These are phyloP conservation scores for Colletotrichum melonis DNA, from an alignment of 2,329 filamentous ascomycete genomes.

Conservation along the genomic window DNA sequence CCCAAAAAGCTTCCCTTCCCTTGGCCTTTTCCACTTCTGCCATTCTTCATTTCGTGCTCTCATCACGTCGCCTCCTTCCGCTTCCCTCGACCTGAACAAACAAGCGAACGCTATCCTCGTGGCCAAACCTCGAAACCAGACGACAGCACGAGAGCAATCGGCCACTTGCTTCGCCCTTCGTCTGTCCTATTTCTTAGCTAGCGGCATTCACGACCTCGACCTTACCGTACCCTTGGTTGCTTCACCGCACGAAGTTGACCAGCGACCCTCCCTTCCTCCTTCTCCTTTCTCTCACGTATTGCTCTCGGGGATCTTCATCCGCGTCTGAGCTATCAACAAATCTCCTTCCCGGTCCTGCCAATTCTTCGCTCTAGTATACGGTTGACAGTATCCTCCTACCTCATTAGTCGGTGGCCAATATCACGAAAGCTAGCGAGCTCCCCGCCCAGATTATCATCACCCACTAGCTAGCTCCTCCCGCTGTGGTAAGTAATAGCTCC, in stretches of 20 bases:
- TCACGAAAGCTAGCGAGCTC: slow-evolving; percentile 17
- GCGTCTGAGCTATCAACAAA: neutral
- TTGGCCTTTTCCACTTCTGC: slow-evolving; percentile 30
- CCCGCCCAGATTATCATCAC: slow-evolving; percentile 12
- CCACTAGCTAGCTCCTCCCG: slow-evolving; percentile 25
- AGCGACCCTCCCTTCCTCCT: slow-evolving; percentile 5
- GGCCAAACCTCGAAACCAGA: slow-evolving; percentile 26
- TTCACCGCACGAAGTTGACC: slow-evolving; percentile 20
- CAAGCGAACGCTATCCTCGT: slow-evolving; percentile 21
- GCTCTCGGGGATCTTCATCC: slow-evolving; percentile 14
- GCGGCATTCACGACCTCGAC: slow-evolving; percentile 5
- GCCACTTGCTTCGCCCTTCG: slow-evolving; percentile 20
- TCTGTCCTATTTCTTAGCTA: slow-evolving; percentile 23
- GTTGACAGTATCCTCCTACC: neutral
- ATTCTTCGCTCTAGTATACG: neutral
- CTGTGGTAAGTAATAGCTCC: slow-evolving; percentile 25
- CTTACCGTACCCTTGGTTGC: neutral
- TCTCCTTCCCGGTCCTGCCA: neutral
- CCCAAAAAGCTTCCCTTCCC: slow-evolving; percentile 37
- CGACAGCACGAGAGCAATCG: slow-evolving; percentile 20
- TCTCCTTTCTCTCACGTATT: neutral
- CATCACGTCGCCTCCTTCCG: slow-evolving; percentile 16
- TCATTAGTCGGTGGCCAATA: slow-evolving; percentile 6
- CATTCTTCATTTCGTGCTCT: slow-evolving; percentile 22
- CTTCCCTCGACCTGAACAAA: slow-evolving; percentile 7